phyloP scores from a whole-genome alignment of 495 filamentous ascomycete genomes.

The Friedmanniomyces simplex region DNA sequence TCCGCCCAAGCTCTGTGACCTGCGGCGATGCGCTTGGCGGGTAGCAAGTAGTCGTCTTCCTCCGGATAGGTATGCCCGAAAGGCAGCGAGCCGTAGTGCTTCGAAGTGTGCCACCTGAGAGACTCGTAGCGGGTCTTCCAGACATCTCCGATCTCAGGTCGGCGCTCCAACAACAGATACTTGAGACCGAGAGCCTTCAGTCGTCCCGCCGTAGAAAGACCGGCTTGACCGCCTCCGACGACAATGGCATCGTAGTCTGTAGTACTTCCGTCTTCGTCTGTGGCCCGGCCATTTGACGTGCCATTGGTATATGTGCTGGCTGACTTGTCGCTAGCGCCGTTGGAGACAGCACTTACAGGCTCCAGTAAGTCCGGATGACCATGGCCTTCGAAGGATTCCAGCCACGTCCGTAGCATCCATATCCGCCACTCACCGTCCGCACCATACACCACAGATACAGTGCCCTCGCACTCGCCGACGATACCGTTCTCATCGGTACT shows the following conservation, averaged over 20 bases:
- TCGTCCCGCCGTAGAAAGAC: slow-evolving; percentile 30
- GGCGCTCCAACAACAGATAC: slow-evolving; percentile 30
- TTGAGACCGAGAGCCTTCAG: slow-evolving; percentile 30
- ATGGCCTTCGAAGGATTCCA: slow-evolving; percentile 16
- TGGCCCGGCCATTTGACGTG: background rate
- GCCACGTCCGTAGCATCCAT: slow-evolving; percentile 20
- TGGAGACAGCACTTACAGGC: background rate
- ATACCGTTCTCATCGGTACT: background rate
- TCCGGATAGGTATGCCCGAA: slow-evolving; percentile 31
- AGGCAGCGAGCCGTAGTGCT: slow-evolving; percentile 29
- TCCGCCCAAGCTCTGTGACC: slow-evolving; percentile 31
- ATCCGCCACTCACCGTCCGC: slow-evolving; percentile 15
- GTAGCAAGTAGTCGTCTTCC: slow-evolving; percentile 29
- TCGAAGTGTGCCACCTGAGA: slow-evolving; percentile 27
- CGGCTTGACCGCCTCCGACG: slow-evolving; percentile 30
- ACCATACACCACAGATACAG: background rate
- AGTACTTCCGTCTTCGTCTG: background rate
- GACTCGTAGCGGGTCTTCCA: slow-evolving; percentile 34
- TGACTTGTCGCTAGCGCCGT: background rate
- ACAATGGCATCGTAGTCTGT: slow-evolving; percentile 24
- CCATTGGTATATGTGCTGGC: background rate
- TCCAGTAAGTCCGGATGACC: slow-evolving; percentile 14
- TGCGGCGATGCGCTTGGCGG: slow-evolving; percentile 29
- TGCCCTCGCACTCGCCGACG: slow-evolving; percentile 1
- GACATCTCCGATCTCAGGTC: slow-evolving; percentile 29